Percentiles rank a stretch among this genome's conserved stretches.
Conservation (phyloP, 2,329 filamentous ascomycete species). For the Aspergillus oerlinghausenensis region DNA sequence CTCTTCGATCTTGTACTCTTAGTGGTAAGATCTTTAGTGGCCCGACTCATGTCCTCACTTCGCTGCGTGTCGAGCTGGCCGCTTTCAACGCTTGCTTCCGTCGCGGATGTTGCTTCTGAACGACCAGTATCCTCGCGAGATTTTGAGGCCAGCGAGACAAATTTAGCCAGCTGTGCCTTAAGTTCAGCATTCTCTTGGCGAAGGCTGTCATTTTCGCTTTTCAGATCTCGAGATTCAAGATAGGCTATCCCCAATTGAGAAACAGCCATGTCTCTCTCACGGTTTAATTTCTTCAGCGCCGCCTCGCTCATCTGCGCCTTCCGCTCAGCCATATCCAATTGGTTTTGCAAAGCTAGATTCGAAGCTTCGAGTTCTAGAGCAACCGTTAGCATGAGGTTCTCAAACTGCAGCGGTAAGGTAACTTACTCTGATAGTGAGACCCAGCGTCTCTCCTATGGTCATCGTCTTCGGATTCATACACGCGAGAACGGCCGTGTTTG, state of each 20-base stretch:
- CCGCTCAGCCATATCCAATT: constrained; percentile 52
- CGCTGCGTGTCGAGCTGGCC: constrained; percentile 29
- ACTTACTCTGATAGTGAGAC: constrained; percentile 38
- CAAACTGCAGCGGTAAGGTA: constrained; percentile 13
- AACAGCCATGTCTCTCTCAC: constrained; percentile 56
- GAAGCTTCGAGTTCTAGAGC: constrained; percentile 46
- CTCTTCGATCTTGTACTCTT: constrained; percentile 28
- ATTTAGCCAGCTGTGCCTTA: constrained; percentile 30
- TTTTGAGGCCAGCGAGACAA: constrained; percentile 18
- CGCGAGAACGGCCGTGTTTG: constrained; percentile 28
- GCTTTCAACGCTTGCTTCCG: constrained; percentile 25
- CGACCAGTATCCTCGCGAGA: constrained; percentile 25
- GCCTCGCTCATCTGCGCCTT: constrained; percentile 52
- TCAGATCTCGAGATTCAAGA: constrained; percentile 46
- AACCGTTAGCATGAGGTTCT: constrained; percentile 21
- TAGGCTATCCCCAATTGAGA: constrained; percentile 55
- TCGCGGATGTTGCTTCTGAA: constrained; percentile 22
- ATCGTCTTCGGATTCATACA: constrained; percentile 43
- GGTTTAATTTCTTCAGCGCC: constrained; percentile 49
- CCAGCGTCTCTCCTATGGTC: constrained; percentile 31
- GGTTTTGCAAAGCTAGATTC: constrained; percentile 51
- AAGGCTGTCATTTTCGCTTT: constrained; percentile 36
- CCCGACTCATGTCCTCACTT: constrained; percentile 25
- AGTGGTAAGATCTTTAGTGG: constrained; percentile 25
- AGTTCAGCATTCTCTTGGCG: constrained; percentile 37